Conservation (phyloP, 805 yeast species). For the Metschnikowia lochheadii region DNA sequence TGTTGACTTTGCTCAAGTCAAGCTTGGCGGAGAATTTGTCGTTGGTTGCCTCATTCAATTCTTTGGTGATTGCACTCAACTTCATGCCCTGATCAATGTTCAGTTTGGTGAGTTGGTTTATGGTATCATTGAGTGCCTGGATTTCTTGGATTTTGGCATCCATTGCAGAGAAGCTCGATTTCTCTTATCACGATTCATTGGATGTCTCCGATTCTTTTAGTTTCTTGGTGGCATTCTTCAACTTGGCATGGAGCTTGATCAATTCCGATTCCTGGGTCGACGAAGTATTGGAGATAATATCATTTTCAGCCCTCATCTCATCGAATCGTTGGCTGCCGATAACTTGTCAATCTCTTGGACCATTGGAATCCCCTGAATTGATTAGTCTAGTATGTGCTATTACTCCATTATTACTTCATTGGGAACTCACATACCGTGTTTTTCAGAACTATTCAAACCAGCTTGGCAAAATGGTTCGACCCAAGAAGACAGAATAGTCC, state of each 20-base stretch:
- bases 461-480: no score
- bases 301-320: conserved; percentile 19
- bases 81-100: conserved; percentile 36
- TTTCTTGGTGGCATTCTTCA: conserved; percentile 16
- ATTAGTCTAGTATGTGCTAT: no score
- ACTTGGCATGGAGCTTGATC: conserved; percentile 11
- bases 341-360: conserved; percentile 19
- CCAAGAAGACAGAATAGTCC: no score
- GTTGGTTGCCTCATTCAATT: conserved; percentile 34
- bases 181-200: conserved; percentile 9
- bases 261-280: conserved; percentile 3
- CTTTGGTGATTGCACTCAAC: conserved; percentile 32
- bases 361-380: no score
- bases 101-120: conserved; percentile 27
- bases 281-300: conserved; percentile 7
- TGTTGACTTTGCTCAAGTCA: conserved; percentile 30
- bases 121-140: conserved; percentile 24
- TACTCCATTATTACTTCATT: no score
- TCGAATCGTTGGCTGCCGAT: conserved; percentile 21
- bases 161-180: neutral
- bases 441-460: no score
- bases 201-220: conserved; percentile 17
- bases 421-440: no score
- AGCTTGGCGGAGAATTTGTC: conserved; percentile 35
- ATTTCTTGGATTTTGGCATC: conserved; percentile 23